phyloP scores from a whole-genome alignment of 345 rosid species.

The Capsella bursapastoris region DNA sequence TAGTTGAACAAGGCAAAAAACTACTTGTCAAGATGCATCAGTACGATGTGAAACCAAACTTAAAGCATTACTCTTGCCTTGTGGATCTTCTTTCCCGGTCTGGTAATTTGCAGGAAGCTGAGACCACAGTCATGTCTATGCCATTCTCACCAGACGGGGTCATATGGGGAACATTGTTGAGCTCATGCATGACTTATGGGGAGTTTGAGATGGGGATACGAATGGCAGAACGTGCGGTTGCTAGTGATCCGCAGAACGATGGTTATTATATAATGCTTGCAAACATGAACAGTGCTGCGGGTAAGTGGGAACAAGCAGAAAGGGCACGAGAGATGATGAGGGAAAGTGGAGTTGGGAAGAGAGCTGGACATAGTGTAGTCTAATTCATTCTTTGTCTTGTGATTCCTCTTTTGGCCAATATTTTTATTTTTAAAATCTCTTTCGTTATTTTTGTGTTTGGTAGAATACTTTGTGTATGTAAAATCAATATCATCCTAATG shows the following conservation, averaged over 20 bases:
- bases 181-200: conserved; percentile 58
- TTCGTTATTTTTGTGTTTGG: too few species aligned
- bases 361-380: conserved; percentile 61
- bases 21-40: conserved; percentile 54
- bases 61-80: conserved; percentile 75
- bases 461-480: too few species aligned
- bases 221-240: conserved; percentile 62
- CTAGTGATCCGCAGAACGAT: conserved; percentile 60
- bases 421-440: too few species aligned
- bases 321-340: conserved; percentile 59
- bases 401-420: too few species aligned
- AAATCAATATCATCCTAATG: too few species aligned
- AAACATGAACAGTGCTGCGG: conserved; percentile 67
- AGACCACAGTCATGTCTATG: conserved; percentile 62
- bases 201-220: conserved; percentile 62
- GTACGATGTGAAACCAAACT: conserved; percentile 53
- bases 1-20: conserved; percentile 63
- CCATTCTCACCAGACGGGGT: conserved; percentile 66
- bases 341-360: conserved; percentile 56
- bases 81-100: conserved; percentile 75
- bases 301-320: conserved; percentile 66
- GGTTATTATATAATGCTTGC: conserved; percentile 66
- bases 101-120: conserved; percentile 66
- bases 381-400: conserved; percentile 5
- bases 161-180: conserved; percentile 69